Evolutionary conservation across 176 grass and related monocot genomes (phyloP).

Genomic region (Tillandsia leiboldiana): DNA sequence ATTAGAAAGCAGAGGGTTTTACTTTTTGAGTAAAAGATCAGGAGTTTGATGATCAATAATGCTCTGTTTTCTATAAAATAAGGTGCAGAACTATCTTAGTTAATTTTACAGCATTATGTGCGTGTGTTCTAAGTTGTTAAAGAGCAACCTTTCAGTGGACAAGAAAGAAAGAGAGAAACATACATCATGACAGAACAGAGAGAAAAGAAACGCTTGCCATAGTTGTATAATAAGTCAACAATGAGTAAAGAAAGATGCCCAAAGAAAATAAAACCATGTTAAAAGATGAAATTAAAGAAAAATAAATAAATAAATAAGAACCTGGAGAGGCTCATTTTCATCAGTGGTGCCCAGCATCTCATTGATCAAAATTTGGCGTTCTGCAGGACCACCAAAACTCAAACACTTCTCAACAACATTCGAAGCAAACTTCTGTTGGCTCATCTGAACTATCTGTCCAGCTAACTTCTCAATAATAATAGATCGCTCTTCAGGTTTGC

Average conservation of each 20-base stretch:
- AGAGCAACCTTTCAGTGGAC: too few relatives aligned
- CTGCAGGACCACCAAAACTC: slow-evolving; percentile 16
- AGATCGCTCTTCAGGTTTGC: slow-evolving; percentile 13
- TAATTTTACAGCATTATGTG: neutral
- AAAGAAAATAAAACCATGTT: neutral
- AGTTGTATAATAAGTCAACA: neutral
- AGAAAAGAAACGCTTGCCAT: neutral
- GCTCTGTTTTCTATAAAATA: neutral
- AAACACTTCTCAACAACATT: slow-evolving; percentile 53
- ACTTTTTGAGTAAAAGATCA: neutral
- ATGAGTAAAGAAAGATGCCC: neutral
- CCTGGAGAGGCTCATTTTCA: slow-evolving; percentile 29
- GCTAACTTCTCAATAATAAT: slow-evolving; percentile 21
- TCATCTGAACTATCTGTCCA: slow-evolving; percentile 33
- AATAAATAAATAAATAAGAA: slow-evolving; percentile 7
- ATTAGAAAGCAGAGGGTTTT: neutral
- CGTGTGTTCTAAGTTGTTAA: too few relatives aligned
- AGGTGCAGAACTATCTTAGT: neutral
- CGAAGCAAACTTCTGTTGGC: slow-evolving; percentile 35
- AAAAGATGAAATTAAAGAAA: neutral
- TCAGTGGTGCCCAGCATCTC: slow-evolving; percentile 30
- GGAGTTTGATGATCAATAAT: neutral
- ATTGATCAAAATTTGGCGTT: slow-evolving; percentile 18
- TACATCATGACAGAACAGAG: neutral
- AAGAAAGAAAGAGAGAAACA: neutral